Percentiles rank a stretch among this genome's conserved stretches.
Evolutionary conservation across 148 eudicot species (phyloP).

Genomic region (Pharnaceum exiguum): DNA sequence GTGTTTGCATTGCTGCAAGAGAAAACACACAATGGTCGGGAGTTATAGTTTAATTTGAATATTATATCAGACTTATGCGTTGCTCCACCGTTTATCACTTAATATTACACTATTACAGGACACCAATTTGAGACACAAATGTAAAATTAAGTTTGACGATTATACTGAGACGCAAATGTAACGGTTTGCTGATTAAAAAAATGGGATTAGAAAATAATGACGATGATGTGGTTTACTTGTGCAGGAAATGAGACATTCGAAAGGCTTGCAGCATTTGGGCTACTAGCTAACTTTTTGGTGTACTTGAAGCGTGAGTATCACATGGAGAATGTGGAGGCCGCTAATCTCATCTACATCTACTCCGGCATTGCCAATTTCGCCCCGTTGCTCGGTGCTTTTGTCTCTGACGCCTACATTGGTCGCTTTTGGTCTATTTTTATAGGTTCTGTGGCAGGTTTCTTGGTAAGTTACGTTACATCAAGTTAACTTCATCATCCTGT

Average conservation of each 20-base stretch:
- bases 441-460: constrained; percentile 48
- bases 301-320: constrained; percentile 39
- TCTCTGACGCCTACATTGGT: constrained; percentile 64
- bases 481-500: too few species aligned
- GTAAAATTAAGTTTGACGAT: too few species aligned
- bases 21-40: too few species aligned
- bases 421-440: constrained; percentile 50
- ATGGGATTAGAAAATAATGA: too few species aligned
- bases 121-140: too few species aligned
- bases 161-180: too few species aligned
- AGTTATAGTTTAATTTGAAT: too few species aligned
- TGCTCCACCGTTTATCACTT: too few species aligned
- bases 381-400: constrained; percentile 52
- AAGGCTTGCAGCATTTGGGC: constrained; percentile 67
- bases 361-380: constrained; percentile 53
- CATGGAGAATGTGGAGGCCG: constrained; percentile 34
- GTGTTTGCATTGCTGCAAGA: too few species aligned
- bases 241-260: constrained; percentile 73
- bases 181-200: too few species aligned
- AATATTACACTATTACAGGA: too few species aligned
- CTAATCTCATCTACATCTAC: constrained; percentile 43
- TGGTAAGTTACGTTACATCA: constrained; percentile 51
- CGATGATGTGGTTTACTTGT: neutral
- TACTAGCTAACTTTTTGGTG: constrained; percentile 44
- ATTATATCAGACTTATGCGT: too few species aligned